Percentiles rank a stretch among this genome's conserved stretches.
Conservation (phyloP, 768 basidiomycete genomes). For the Suillus paluster region DNA sequence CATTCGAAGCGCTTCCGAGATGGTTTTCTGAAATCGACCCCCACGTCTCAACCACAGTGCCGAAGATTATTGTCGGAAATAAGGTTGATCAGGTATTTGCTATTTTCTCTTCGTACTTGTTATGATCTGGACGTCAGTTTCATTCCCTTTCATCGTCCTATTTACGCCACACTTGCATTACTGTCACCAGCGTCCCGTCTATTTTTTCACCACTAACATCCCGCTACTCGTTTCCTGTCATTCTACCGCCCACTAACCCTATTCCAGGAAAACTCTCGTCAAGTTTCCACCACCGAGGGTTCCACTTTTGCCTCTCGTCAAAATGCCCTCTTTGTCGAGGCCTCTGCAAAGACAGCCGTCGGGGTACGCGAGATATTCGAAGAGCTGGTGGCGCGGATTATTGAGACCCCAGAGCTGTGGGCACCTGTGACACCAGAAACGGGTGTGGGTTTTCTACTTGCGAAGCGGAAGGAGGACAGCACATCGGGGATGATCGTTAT, state of each 20-base stretch:
- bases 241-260: neutral
- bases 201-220: neutral
- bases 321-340: conserved; percentile 89
- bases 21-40: conserved; percentile 95
- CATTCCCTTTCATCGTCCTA: neutral
- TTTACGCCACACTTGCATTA: neutral
- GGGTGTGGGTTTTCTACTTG: conserved; percentile 2
- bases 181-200: too few relatives aligned
- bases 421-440: conserved; percentile 38
- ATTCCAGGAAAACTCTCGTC: conserved; percentile 82
- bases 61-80: conserved; percentile 93
- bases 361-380: conserved; percentile 79
- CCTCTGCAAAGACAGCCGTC: conserved; percentile 88
- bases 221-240: neutral
- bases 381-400: conserved; percentile 79
- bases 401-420: conserved; percentile 87
- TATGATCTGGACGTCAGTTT: too few relatives aligned
- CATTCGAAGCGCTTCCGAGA: conserved; percentile 90
- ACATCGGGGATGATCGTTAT: conserved; percentile 53
- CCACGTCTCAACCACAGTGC: conserved; percentile 85
- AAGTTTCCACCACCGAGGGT: conserved; percentile 81
- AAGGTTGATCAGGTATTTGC: conserved; percentile 85
- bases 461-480: conserved; percentile 18
- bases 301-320: conserved; percentile 79
- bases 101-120: neutral